A percentile compares a stretch with the other conserved stretches of the same genome.
Evolutionary conservation across 306 rosid species (phyloP).

Genomic region (Ziziphus jujuba): DNA sequence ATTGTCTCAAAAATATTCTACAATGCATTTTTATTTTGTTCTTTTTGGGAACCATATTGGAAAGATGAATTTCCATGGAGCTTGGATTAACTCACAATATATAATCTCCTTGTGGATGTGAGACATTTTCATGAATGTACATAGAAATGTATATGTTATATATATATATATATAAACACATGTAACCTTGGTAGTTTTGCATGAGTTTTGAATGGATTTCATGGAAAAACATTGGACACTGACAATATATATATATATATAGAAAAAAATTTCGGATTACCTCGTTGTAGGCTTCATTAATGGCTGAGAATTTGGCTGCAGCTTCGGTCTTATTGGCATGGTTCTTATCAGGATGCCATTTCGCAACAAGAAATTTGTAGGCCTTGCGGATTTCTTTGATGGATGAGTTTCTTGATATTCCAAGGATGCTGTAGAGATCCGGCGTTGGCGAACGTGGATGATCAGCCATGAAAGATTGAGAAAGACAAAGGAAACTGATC

Average conservation of each 20-base stretch:
- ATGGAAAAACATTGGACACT: background rate
- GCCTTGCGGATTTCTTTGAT: constrained; percentile 63
- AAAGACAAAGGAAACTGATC: background rate
- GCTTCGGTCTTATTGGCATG: constrained; percentile 12
- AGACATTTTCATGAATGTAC: too few species aligned
- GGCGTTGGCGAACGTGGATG: constrained; percentile 39
- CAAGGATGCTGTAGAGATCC: constrained; percentile 51
- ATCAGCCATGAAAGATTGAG: constrained; percentile 50
- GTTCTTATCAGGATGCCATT: constrained; percentile 38
- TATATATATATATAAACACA: background rate
- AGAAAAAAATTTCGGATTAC: constrained; percentile 7
- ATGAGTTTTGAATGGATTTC: background rate
- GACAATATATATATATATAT: background rate
- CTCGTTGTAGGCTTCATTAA: constrained; percentile 22
- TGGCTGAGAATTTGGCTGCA: constrained; percentile 13
- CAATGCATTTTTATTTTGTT: too few species aligned
- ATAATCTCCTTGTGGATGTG: too few species aligned
- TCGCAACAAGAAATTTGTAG: constrained; percentile 37
- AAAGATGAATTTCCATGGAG: too few species aligned
- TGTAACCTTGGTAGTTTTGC: background rate
- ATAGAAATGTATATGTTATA: too few species aligned
- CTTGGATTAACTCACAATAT: too few species aligned
- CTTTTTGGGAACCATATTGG: too few species aligned
- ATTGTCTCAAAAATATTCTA: too few species aligned
- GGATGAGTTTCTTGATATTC: constrained; percentile 40